Evolutionary conservation across 352 stramenopile genomes (phyloP), one percentile per base, ranked within the genome.

Genomic region (Phytophthora podocarpi): DNA sequence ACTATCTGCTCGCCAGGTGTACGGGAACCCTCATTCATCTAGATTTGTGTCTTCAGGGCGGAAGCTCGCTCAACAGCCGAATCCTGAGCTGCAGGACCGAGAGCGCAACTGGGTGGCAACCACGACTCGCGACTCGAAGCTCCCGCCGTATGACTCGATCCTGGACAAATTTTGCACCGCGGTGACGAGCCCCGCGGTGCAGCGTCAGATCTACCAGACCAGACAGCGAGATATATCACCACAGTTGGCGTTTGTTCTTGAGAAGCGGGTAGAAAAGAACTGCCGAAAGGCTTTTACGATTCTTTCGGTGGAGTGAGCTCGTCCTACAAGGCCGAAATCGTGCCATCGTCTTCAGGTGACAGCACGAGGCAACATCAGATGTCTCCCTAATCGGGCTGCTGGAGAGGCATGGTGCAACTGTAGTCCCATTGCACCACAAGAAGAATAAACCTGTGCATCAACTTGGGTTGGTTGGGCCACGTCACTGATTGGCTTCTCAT

Each of bases 101-200:
- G 79, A 93, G 36, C 67, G 57, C 20, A 85, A 79, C 40, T 93
- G 84, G 84, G 76, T 86, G 6, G 62, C 66, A 3, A 72, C 59
- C 15, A 88, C 70, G 0, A 63, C 67, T 1, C 70, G 70, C 21
- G 72, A 89, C 34, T 84, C 79, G 1, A 55, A 74, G 5, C 85
- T 91, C 7, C 82, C 84, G 5, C 6, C 53, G 10, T 93, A 93
- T 31, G 82, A 93, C 50, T 90, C 84, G 21, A 93, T 93, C 31
- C 48, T 93, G 12, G 84, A 93, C 68, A 91, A 89, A 59, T 87
- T 82, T 42, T 91, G 84, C 67, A 82, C 78, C 10, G 89, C 78
- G 0, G 82, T 93, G 11, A 91, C 84, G n/a, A 88, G 74, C 23
- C 84, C 84, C 2, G 34, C 80, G 32, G 68, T 91, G n/a, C 84